Base-by-base conservation (phyloP, 2,329 filamentous ascomycete species). In the Didymella sp. region DNA sequence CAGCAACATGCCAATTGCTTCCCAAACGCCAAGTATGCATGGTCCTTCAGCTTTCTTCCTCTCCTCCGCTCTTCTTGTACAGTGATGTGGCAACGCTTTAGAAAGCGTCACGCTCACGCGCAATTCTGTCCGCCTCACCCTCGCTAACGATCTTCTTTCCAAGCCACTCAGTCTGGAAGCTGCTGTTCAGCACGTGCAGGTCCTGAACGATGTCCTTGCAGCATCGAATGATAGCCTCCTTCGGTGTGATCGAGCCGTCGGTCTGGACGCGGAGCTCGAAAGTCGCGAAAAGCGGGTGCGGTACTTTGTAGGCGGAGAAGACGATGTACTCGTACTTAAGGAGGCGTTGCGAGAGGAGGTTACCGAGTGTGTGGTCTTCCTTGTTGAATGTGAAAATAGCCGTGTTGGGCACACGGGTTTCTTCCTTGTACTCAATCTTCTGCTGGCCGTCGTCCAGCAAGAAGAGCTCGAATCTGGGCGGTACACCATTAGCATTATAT, bases 301-400 rank as follows among this genome's bases (percentile, higher is more conserved):
- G 73, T 40, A 85, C 87, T 78, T 96, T 96, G 83, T 99, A 99
- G 12, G 90, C 95, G 58, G 93, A 88, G 83, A 98, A 96, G 68
- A 89, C 82, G 68, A 99, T 90, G 74, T 96, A 89, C 17, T 87
- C 85, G 70, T 91, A 89, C 75, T 90, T 88, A 79, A 95, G 88
- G 55, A 99, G 89, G 70, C 94, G 91, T 71, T 91, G 88, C 44
- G 89, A 86, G 54, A 99, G 84, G 53, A 99, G 84, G 77, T 99
- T 97, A 68, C 89, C 95, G 24, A 99, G 85, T 1, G 94, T 97
- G 79, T 97, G 94, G 70, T 99, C 95, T 77, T 99, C 95, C 78
- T 97, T 98, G 79, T 92, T 91, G 79, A 99, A 88, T 57, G 91
- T 87, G 80, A 99, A 99, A 78, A 97, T 90, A 9, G 92, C 90